These are phyloP conservation scores for Trapa bicornis DNA, from an alignment of 345 rosid species.

Conservation along the genomic window DNA sequence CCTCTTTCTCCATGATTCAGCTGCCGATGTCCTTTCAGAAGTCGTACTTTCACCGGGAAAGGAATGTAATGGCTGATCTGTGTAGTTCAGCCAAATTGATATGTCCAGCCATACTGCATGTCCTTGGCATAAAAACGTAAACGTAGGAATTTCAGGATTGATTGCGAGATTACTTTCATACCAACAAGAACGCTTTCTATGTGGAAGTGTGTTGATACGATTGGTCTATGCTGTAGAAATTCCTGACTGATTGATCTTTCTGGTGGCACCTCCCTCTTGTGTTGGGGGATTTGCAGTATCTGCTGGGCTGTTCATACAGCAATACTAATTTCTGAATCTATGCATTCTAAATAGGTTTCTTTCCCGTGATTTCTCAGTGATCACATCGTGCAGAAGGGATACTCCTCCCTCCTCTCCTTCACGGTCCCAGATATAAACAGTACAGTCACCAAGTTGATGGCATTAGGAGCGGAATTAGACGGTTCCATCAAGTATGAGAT, in stretches of 20 bases:
- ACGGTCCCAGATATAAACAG: slow-evolving; percentile 70
- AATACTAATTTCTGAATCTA: background rate
- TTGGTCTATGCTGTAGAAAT: too few species aligned
- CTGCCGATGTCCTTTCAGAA: background rate
- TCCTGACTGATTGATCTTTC: background rate
- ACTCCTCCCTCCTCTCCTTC: slow-evolving; percentile 63
- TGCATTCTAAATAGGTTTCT: background rate
- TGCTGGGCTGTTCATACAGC: background rate
- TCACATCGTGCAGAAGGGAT: slow-evolving; percentile 44
- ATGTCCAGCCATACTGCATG: background rate
- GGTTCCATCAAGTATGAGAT: slow-evolving; percentile 83
- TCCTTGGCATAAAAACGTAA: background rate
- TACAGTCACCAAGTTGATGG: slow-evolving; percentile 65
- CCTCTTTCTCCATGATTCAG: background rate
- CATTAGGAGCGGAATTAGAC: slow-evolving; percentile 78
- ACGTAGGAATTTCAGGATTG: too few species aligned
- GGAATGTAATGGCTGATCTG: background rate
- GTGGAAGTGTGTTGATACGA: too few species aligned
- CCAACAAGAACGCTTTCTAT: too few species aligned
- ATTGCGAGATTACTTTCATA: too few species aligned
- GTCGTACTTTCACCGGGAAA: background rate
- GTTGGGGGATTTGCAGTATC: background rate
- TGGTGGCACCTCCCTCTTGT: background rate
- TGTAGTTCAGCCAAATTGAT: background rate
- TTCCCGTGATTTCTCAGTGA: slow-evolving; percentile 27